phyloP scores from a whole-genome alignment of 345 rosid species.

The Zanthoxylum bungeanum region DNA sequence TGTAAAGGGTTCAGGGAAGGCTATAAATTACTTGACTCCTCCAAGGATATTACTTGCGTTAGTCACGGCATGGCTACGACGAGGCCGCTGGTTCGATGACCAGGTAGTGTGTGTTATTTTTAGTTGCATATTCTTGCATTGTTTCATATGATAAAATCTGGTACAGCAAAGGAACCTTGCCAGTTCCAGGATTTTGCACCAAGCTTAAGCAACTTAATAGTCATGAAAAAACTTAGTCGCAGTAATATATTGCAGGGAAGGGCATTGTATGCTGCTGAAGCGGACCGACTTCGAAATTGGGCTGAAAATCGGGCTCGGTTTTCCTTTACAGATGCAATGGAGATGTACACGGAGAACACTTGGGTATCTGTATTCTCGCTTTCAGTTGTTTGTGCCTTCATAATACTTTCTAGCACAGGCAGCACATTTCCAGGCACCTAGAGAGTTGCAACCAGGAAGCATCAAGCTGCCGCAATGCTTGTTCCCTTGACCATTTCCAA shows the following conservation, averaged over 20 bases:
- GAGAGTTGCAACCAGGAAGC: conserved; percentile 2
- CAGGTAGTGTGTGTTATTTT: conserved; percentile 45
- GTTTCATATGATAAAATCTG: too few relatives aligned
- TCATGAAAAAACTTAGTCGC: not conserved
- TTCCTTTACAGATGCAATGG: conserved; percentile 91
- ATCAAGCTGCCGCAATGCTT: not conserved
- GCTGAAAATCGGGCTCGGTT: conserved; percentile 82
- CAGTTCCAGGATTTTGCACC: too few relatives aligned
- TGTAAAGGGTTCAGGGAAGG: conserved; percentile 78
- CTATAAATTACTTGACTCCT: conserved; percentile 80
- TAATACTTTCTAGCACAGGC: conserved; percentile 62
- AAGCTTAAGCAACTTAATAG: not conserved
- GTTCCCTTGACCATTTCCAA: not conserved
- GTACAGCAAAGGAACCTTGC: too few relatives aligned
- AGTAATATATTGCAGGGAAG: conserved; percentile 51
- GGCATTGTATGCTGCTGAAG: conserved; percentile 88
- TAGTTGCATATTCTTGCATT: not conserved
- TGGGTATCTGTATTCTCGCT: conserved; percentile 96
- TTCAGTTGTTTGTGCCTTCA: conserved; percentile 92
- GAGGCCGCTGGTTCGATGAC: conserved; percentile 95
- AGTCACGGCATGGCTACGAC: conserved; percentile 86
- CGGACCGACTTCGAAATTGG: conserved; percentile 86
- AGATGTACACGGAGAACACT: conserved; percentile 81
- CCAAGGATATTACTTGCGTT: conserved; percentile 90
- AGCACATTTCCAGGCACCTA: conserved; percentile 58